Conservation (phyloP, 495 filamentous ascomycete genomes). For the Pseudomonodictys pantanalensis region DNA sequence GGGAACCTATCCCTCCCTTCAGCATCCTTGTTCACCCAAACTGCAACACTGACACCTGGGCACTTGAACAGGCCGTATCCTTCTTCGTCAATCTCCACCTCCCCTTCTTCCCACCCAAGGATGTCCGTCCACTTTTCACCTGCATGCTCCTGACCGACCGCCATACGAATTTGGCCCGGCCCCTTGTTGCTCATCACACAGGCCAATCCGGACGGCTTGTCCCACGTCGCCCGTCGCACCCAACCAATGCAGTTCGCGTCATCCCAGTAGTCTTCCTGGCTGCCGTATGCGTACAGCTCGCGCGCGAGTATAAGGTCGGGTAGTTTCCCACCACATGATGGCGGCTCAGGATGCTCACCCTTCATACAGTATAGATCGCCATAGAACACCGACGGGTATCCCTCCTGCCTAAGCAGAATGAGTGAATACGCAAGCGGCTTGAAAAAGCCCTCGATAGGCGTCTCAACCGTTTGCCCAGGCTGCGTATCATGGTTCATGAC, state of each 20-base stretch:
- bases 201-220: conserved; percentile 35
- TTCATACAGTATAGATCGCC: conserved; percentile 72
- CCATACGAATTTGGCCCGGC: conserved; percentile 35
- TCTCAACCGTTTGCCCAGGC: conserved; percentile 43
- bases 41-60: conserved; percentile 31
- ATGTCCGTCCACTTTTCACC: conserved; percentile 42
- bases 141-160: conserved; percentile 34
- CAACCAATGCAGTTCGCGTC: conserved; percentile 66
- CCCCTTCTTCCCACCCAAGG: conserved; percentile 31
- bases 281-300: conserved; percentile 67
- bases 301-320: conserved; percentile 61
- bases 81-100: conserved; percentile 40
- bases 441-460: conserved; percentile 39
- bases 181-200: conserved; percentile 39
- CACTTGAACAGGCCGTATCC: conserved; percentile 39
- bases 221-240: conserved; percentile 56
- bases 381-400: conserved; percentile 72
- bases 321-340: conserved; percentile 59
- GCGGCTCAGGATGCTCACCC: conserved; percentile 51
- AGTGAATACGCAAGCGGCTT: conserved; percentile 45
- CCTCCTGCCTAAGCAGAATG: conserved; percentile 63
- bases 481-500: conserved; percentile 46
- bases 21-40: conserved; percentile 40
- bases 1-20: conserved; percentile 39
- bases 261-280: conserved; percentile 68